These are phyloP conservation scores for Diddensiella transvaalensis DNA, from an alignment of 805 yeast genomes.

Conservation along the genomic window DNA sequence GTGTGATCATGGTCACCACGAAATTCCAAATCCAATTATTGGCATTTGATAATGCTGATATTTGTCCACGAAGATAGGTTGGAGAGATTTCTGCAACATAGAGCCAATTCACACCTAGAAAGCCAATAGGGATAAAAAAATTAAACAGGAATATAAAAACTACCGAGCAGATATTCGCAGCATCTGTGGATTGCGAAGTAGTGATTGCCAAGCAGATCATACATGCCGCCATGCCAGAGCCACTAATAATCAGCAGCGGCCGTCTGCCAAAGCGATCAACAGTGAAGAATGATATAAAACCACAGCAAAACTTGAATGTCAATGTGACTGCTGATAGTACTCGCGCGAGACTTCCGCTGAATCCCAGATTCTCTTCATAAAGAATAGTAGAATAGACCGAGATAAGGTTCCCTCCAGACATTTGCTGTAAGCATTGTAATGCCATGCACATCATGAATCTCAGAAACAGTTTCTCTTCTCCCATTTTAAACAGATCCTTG, in stretches of 20 bases:
- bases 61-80: slow-evolving; percentile 63
- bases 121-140: slow-evolving; percentile 31
- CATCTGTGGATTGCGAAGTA: not conserved
- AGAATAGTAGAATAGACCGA: slow-evolving; percentile 7
- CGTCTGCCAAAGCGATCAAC: slow-evolving; percentile 54
- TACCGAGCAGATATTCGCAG: slow-evolving; percentile 15
- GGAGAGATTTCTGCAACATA: slow-evolving; percentile 63
- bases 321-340: slow-evolving; percentile 10
- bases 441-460: slow-evolving; percentile 2
- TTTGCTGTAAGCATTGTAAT: slow-evolving; percentile 14
- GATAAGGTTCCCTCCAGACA: slow-evolving; percentile 6
- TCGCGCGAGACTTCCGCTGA: slow-evolving; percentile 1
- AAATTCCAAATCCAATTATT: slow-evolving; percentile 58
- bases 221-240: slow-evolving; percentile 42
- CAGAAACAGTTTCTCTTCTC: not conserved
- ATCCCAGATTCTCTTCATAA: slow-evolving; percentile 5
- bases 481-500: slow-evolving; percentile 28
- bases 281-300: slow-evolving; percentile 5
- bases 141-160: slow-evolving; percentile 39
- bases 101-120: slow-evolving; percentile 55
- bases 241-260: slow-evolving; percentile 47
- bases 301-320: slow-evolving; percentile 7
- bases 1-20: slow-evolving; percentile 25
- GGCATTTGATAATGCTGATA: slow-evolving; percentile 56
- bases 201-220: slow-evolving; percentile 12